Evolutionary conservation across 108 stramenopile genomes (phyloP), one percentile per base, ranked within the genome.

Genomic region (Halocafeteria seosinensis): DNA sequence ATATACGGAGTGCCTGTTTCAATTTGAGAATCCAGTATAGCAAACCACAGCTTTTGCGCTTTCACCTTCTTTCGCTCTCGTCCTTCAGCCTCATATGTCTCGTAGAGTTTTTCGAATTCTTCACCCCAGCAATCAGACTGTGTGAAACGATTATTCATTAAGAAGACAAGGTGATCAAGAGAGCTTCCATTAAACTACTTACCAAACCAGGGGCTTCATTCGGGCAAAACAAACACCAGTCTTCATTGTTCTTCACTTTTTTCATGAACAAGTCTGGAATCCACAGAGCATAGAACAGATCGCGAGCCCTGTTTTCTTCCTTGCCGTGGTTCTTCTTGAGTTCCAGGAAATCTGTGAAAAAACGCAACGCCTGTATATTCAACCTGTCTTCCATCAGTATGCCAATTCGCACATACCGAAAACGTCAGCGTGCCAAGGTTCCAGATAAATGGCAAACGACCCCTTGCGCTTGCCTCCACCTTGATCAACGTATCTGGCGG

Each of bases 1-100:
- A 99, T 97, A 85, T 95, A 99, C 36, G 98, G 98, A 38, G 93
- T 95, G 63, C 98, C 98, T 4, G 94, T 99, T 83, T 99, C 98
- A 36, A 95, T 88, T 81, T 99, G 98, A 17, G 87, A 81, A 72
- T 92, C 90, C 71, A 99, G 74, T 71, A 99, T 83, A 55, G 90
- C 89, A 78, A 89, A 91, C 97, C 97, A 99, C 31, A 99, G 73
- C 67, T 88, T 84, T 67, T 91, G 97, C 3, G 97, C 97, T 62
- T 85, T 79, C 70, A 99, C 85, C 30, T 87, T 88, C 68, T 85
- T 75, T 28, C 91, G 78, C 29, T 77, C 92, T 66, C 78, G 80
- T 35, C 92, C 92, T 72, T 95, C 92, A 29, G 64, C 61, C 76
- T 99, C 97, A 69, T 94, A 99, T 50, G 81, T 80, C 55, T 84